Evolutionary conservation across 208 protist species (phyloP).

Genomic region (Leishmania amazonensis): DNA sequence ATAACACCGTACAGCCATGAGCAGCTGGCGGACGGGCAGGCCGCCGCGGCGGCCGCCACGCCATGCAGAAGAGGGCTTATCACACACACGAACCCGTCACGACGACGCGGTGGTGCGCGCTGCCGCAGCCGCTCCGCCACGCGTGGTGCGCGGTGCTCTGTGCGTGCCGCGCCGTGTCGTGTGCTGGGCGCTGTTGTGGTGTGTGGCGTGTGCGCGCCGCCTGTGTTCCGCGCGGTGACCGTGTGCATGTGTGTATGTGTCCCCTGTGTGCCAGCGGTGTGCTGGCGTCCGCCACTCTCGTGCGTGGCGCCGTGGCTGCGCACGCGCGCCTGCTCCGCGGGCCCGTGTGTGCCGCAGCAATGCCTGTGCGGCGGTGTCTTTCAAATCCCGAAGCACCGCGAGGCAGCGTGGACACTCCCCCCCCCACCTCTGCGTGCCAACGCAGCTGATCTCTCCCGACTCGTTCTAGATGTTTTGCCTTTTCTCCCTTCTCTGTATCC

Average conservation of each 20-base stretch:
- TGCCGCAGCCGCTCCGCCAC: conserved; percentile 27
- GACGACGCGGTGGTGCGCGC: conserved; percentile 35
- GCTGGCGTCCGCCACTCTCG: not conserved
- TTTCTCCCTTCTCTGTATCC: not conserved
- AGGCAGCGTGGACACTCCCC: conserved; percentile 8
- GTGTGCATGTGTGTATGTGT: conserved; percentile 6
- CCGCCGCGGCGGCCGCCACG: conserved; percentile 28
- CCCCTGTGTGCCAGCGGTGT: conserved; percentile 2
- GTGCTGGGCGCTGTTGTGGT: conserved; percentile 5
- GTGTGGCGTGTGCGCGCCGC: conserved; percentile 6
- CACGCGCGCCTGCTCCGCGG: conserved; percentile 13
- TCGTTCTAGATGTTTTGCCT: conserved; percentile 2
- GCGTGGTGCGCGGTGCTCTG: conserved; percentile 21
- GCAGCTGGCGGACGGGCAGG: conserved; percentile 31
- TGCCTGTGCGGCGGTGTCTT: conserved; percentile 28
- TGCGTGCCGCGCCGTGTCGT: conserved; percentile 6
- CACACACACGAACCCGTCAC: conserved; percentile 6
- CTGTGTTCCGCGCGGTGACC: conserved; percentile 10
- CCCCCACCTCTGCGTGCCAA: conserved; percentile 18
- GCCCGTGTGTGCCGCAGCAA: conserved; percentile 30
- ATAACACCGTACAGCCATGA: conserved; percentile 30
- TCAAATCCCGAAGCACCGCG: conserved; percentile 28
- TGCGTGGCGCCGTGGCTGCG: conserved; percentile 27
- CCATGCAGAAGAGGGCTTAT: conserved; percentile 37
- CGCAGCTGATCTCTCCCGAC: conserved; percentile 30